A percentile compares a stretch with the other conserved stretches of the same genome.
phyloP scores from a whole-genome alignment of 306 rosid species.

The Medicago lupulina region DNA sequence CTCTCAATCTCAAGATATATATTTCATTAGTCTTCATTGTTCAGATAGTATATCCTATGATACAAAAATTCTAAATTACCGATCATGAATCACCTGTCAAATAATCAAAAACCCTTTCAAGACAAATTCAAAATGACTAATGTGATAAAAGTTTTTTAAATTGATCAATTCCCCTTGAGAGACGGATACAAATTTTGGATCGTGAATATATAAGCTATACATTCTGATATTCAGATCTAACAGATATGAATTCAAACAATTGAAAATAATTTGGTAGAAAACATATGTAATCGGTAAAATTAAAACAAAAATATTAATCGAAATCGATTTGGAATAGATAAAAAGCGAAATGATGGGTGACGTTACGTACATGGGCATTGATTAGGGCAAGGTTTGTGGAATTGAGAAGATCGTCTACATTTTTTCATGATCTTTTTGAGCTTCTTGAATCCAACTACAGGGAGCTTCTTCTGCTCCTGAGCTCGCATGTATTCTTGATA shows the following conservation, averaged over 20 bases:
- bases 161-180: too few species aligned
- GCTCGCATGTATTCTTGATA: conserved; percentile 76
- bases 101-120: too few species aligned
- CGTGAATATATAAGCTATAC: not conserved
- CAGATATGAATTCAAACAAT: too few species aligned
- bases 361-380: conserved; percentile 58
- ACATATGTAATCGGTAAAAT: not conserved
- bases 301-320: not conserved
- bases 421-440: conserved; percentile 83
- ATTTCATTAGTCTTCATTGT: too few species aligned
- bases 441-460: conserved; percentile 80
- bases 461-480: conserved; percentile 64
- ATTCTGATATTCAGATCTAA: not conserved
- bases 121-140: too few species aligned
- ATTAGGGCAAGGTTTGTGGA: conserved; percentile 56
- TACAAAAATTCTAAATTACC: too few species aligned
- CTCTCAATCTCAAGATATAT: too few species aligned
- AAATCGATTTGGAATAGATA: not conserved
- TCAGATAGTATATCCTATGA: too few species aligned
- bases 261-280: too few species aligned
- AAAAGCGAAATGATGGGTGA: conserved; percentile 5
- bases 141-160: too few species aligned
- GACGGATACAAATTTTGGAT: not conserved
- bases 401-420: conserved; percentile 55
- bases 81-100: too few species aligned